A percentile compares a stretch with the other conserved stretches of the same genome.
Evolutionary conservation across 1,284 basidiomycete species (phyloP).

Genomic region (Grifola frondosa): DNA sequence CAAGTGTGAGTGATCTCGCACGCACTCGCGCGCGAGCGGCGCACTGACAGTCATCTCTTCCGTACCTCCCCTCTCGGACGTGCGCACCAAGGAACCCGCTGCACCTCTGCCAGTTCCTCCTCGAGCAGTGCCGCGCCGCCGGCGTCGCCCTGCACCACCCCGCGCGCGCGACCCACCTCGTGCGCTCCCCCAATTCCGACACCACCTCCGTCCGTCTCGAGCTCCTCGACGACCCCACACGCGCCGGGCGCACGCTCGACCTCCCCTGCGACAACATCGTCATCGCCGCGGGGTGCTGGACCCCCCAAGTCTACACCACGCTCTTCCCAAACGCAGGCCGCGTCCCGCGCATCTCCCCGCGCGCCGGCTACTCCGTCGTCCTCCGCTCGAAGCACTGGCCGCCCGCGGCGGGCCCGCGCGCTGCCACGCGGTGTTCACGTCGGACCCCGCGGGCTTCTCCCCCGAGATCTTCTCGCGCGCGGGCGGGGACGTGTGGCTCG

Average conservation of each 20-base stretch:
- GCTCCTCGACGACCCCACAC: conserved; percentile 17
- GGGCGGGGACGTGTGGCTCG: conserved; percentile 36
- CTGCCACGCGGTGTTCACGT: conserved; percentile 36
- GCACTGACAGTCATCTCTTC: too few species aligned
- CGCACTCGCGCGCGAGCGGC: too few species aligned
- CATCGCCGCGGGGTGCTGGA: conserved; percentile 65
- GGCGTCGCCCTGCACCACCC: conserved; percentile 42
- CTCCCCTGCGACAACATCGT: conserved; percentile 46
- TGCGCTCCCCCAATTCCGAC: conserved; percentile 10
- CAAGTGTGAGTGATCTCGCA: conserved; percentile 38
- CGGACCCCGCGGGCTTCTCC: conserved; percentile 31
- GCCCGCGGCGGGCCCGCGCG: conserved; percentile 8
- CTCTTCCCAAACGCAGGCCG: conserved; percentile 44
- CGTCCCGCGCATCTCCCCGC: conserved; percentile 31
- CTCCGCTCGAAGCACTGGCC: conserved; percentile 32
- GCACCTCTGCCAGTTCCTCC: conserved; percentile 51
- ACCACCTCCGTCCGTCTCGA: conserved; percentile 22
- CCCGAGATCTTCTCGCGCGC: conserved; percentile 38
- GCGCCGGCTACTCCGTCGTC: conserved; percentile 33
- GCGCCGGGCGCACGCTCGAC: conserved; percentile 19
- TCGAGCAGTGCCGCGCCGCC: conserved; percentile 40
- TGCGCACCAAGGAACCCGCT: conserved; percentile 38
- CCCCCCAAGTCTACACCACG: conserved; percentile 47
- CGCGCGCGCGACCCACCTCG: conserved; percentile 28
- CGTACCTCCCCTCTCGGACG: not conserved